A percentile compares a stretch with the other conserved stretches of the same genome.
Conservation (phyloP, 441 rosid species). For the Manihot esculenta region DNA sequence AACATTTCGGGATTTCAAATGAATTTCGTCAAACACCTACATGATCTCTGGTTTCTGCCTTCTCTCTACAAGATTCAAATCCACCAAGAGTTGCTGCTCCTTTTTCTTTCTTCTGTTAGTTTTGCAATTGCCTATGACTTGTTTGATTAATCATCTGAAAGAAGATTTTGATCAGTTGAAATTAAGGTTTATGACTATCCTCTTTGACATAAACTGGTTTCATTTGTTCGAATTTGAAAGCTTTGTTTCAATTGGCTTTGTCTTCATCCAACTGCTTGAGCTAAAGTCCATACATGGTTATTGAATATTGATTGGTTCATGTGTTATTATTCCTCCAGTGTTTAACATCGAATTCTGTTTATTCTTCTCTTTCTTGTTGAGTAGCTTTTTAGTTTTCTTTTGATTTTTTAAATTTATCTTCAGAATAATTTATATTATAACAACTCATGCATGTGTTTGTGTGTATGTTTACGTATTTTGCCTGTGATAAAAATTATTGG, state of each 20-base stretch:
- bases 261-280: not conserved
- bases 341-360: not conserved
- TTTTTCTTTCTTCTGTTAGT: not conserved
- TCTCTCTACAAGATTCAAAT: not conserved
- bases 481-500: no score
- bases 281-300: no score
- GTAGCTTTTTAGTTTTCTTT: no score
- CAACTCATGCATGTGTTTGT: no score
- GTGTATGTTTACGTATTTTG: no score
- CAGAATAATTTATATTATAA: no score
- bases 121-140: not conserved
- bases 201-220: not conserved
- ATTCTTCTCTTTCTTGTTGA: no score
- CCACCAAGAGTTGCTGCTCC: not conserved
- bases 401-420: no score
- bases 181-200: no score
- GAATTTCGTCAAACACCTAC: not conserved
- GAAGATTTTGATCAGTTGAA: not conserved
- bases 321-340: not conserved
- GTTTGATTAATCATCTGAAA: not conserved
- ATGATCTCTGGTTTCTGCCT: not conserved
- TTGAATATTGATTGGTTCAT: not conserved
- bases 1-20: no score
- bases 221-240: not conserved
- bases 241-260: not conserved